Evolutionary conservation across 2,329 filamentous ascomycete genomes (phyloP).

Genomic region (Allantophomopsis lycopodina): DNA sequence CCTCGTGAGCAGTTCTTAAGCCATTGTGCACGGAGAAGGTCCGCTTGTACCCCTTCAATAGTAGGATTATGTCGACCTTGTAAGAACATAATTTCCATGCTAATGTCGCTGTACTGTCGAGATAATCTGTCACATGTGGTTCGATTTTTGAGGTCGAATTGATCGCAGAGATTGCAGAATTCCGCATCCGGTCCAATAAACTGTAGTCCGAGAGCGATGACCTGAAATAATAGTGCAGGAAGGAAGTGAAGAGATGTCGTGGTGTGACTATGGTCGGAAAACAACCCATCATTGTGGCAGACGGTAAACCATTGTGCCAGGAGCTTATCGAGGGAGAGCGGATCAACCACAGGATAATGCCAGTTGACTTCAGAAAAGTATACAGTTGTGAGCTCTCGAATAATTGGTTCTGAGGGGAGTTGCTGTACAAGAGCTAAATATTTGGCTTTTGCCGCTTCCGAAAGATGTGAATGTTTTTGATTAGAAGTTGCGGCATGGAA

Average conservation of each 20-base stretch:
- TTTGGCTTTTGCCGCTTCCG: neutral
- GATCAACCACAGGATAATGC: neutral
- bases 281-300: no score
- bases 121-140: slow-evolving; percentile 1
- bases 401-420: slow-evolving; percentile 1
- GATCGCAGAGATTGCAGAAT: neutral
- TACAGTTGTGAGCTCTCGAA: slow-evolving; percentile 1
- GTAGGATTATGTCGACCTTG: slow-evolving; percentile 3
- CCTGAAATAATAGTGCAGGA: slow-evolving; percentile 6
- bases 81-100: slow-evolving; percentile 5
- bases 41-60: slow-evolving; percentile 4
- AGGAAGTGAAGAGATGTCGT: slow-evolving; percentile 3
- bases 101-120: slow-evolving; percentile 4
- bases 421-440: neutral
- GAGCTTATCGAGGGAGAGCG: neutral
- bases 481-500: neutral
- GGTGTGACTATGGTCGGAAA: no score
- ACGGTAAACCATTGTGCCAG: neutral
- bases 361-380: slow-evolving; percentile 2
- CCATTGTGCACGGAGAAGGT: slow-evolving; percentile 5
- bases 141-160: slow-evolving; percentile 1
- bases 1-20: slow-evolving; percentile 6
- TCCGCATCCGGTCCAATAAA: slow-evolving; percentile 3
- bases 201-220: slow-evolving; percentile 5
- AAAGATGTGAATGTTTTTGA: neutral